phyloP scores from a whole-genome alignment of 2,329 filamentous ascomycete species.

The Akanthomyces dipterigenus region DNA sequence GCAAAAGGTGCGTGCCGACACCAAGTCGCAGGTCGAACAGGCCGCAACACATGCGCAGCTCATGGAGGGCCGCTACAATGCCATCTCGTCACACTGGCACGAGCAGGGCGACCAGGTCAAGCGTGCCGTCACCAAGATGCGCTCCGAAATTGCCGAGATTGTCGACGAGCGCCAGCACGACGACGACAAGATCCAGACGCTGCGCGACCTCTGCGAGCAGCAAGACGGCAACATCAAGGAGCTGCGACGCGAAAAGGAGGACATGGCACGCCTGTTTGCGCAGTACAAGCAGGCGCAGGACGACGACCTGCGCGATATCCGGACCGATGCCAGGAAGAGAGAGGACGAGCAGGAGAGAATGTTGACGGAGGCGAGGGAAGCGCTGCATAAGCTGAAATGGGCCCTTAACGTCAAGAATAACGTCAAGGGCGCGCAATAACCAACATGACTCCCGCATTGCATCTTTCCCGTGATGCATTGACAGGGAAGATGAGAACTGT shows the following conservation, averaged over 20 bases:
- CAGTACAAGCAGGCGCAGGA: constrained; percentile 60
- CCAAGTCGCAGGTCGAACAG: constrained; percentile 57
- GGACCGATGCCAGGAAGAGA: constrained; percentile 46
- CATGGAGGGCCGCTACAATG: constrained; percentile 64
- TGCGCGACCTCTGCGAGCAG: constrained; percentile 66
- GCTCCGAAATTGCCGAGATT: constrained; percentile 47
- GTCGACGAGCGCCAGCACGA: constrained; percentile 51
- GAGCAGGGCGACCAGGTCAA: constrained; percentile 58
- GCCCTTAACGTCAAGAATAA: constrained; percentile 61
- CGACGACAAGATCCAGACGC: constrained; percentile 55
- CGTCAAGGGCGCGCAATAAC: constrained; percentile 47
- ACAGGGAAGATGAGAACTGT: neutral
- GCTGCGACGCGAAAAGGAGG: constrained; percentile 53
- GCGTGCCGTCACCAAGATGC: constrained; percentile 41
- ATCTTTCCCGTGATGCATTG: neutral
- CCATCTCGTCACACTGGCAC: constrained; percentile 59
- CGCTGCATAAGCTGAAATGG: constrained; percentile 66
- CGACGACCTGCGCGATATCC: constrained; percentile 51
- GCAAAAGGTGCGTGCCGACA: constrained; percentile 53
- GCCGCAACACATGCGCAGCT: constrained; percentile 58
- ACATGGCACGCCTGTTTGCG: constrained; percentile 53
- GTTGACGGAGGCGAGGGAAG: constrained; percentile 51
- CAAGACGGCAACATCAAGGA: constrained; percentile 62
- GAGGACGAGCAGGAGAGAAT: constrained; percentile 56
- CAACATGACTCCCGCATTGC: neutral